phyloP scores from a whole-genome alignment of 2,329 filamentous ascomycete species.

The Esteya vermicola region DNA sequence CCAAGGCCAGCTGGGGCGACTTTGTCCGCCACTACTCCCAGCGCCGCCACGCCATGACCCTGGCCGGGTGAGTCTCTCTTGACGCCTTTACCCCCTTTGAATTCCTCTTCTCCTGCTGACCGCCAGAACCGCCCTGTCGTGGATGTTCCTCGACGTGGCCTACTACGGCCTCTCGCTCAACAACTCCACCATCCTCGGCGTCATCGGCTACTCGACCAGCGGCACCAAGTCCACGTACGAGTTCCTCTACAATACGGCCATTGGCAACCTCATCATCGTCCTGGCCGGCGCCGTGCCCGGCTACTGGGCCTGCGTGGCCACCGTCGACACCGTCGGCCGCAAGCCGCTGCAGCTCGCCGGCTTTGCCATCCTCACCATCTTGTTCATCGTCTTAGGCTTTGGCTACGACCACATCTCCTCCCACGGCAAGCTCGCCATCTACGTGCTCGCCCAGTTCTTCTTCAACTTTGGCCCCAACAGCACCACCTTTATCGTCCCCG shows the following conservation, averaged over 20 bases:
- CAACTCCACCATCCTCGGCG: slow-evolving; percentile 55
- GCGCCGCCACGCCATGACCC: slow-evolving; percentile 56
- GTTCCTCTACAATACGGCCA: slow-evolving; percentile 56
- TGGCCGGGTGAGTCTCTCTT: slow-evolving; percentile 11
- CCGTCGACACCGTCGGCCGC: slow-evolving; percentile 56
- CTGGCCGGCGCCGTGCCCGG: slow-evolving; percentile 67
- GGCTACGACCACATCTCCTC: slow-evolving; percentile 38
- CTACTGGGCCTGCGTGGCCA: slow-evolving; percentile 67
- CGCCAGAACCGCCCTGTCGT: slow-evolving; percentile 56
- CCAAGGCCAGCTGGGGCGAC: slow-evolving; percentile 58
- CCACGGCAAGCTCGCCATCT: slow-evolving; percentile 39
- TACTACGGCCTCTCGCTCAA: slow-evolving; percentile 62
- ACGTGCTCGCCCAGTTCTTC: slow-evolving; percentile 43
- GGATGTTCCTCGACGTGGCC: slow-evolving; percentile 57
- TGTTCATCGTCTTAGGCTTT: slow-evolving; percentile 50
- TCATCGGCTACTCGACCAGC: slow-evolving; percentile 55
- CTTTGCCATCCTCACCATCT: slow-evolving; percentile 44
- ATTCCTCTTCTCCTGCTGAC: background rate
- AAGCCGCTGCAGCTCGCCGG: slow-evolving; percentile 62
- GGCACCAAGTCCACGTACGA: slow-evolving; percentile 45
- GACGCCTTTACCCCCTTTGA: too few relatives aligned
- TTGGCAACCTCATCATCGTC: slow-evolving; percentile 67
- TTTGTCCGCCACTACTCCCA: slow-evolving; percentile 57
- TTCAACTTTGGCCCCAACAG: slow-evolving; percentile 46
- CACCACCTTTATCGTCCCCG: slow-evolving; percentile 42